Evolutionary conservation across 495 filamentous ascomycete species (phyloP).

Genomic region (Hypoxylon subgilvum): DNA sequence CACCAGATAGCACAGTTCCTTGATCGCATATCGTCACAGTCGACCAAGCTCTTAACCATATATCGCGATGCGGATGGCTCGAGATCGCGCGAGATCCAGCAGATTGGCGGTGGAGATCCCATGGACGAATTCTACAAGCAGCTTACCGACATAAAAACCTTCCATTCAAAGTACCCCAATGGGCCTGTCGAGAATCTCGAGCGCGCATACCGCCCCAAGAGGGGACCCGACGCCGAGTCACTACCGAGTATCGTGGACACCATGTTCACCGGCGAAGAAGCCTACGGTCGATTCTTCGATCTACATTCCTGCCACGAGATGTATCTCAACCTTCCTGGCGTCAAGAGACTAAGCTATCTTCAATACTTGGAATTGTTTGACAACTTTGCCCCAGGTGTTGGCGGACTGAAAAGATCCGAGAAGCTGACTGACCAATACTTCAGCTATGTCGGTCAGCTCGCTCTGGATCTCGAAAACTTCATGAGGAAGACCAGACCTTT

Average conservation of each 20-base stretch:
- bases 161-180: constrained; percentile 89
- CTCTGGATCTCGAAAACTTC: constrained; percentile 83
- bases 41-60: constrained; percentile 76
- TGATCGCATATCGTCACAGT: constrained; percentile 83
- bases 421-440: constrained; percentile 93
- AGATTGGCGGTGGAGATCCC: constrained; percentile 83
- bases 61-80: constrained; percentile 79
- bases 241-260: constrained; percentile 80
- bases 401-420: constrained; percentile 73
- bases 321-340: constrained; percentile 84
- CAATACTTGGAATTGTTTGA: constrained; percentile 93
- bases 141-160: constrained; percentile 77
- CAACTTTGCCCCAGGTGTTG: constrained; percentile 73
- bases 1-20: constrained; percentile 91
- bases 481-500: constrained; percentile 79
- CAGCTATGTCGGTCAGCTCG: constrained; percentile 79
- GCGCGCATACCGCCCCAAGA: constrained; percentile 79
- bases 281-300: constrained; percentile 88
- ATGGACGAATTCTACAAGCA: constrained; percentile 94
- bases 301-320: constrained; percentile 81
- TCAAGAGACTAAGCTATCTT: constrained; percentile 83
- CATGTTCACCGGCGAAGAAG: constrained; percentile 96
- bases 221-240: constrained; percentile 60
- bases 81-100: constrained; percentile 78
- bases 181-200: constrained; percentile 95